These are phyloP conservation scores for Trichophyton verrucosum DNA, from an alignment of 2,329 filamentous ascomycete genomes.

Conservation along the genomic window DNA sequence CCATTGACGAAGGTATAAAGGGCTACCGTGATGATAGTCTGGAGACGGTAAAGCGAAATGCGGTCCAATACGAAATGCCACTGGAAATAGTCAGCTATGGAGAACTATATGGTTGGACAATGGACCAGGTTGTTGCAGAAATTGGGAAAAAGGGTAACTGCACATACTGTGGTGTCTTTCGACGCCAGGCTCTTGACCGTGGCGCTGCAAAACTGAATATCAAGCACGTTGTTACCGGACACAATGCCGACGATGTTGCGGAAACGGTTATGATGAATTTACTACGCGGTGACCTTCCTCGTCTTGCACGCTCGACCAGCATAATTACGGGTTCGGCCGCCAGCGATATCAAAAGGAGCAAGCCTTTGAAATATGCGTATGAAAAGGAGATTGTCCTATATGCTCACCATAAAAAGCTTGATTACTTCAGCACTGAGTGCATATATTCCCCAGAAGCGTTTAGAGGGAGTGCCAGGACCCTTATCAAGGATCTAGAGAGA, in stretches of 20 bases:
- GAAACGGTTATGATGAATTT: conserved; percentile 98
- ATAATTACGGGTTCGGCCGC: conserved; percentile 68
- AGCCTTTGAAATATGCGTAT: conserved; percentile 95
- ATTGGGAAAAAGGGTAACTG: conserved; percentile 98
- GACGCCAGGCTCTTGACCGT: conserved; percentile 83
- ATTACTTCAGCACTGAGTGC: conserved; percentile 98
- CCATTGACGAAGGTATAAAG: conserved; percentile 93
- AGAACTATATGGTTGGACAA: conserved; percentile 95
- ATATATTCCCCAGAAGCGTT: conserved; percentile 98
- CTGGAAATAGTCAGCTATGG: conserved; percentile 86
- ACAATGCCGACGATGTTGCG: conserved; percentile 94
- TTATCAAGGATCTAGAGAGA: conserved; percentile 92
- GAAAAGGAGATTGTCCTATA: conserved; percentile 99
- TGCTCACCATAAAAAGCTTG: conserved; percentile 88
- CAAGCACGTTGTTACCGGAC: conserved; percentile 87
- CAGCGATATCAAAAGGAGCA: conserved; percentile 89
- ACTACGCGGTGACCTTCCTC: conserved; percentile 74
- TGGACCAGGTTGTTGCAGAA: conserved; percentile 95
- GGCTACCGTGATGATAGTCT: conserved; percentile 93
- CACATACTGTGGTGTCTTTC: conserved; percentile 95
- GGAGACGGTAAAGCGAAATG: conserved; percentile 92
- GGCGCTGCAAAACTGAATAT: conserved; percentile 80
- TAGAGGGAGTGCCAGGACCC: conserved; percentile 72
- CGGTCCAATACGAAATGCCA: conserved; percentile 78
- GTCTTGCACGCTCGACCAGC: conserved; percentile 75